Evolutionary conservation across 495 filamentous ascomycete species (phyloP).

Genomic region (Xylaria telfairii): DNA sequence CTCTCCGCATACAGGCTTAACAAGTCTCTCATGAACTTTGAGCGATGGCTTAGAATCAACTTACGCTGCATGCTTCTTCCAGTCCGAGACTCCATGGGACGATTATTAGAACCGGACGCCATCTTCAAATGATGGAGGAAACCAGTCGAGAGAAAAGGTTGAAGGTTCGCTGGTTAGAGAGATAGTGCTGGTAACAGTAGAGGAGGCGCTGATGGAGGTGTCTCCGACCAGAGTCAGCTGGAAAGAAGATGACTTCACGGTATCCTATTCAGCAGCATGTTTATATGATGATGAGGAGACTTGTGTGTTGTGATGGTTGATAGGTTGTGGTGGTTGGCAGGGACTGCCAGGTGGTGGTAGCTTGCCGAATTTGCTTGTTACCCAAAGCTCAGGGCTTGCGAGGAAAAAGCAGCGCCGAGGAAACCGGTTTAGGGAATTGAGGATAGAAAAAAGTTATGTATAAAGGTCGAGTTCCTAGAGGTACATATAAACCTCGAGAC

Average conservation of each 20-base stretch:
- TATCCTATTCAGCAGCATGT: conserved; percentile 44
- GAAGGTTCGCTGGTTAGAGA: conserved; percentile 24
- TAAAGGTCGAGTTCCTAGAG: conserved; percentile 8
- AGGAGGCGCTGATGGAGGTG: conserved; percentile 21
- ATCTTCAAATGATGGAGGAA: conserved; percentile 31
- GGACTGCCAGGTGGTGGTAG: conserved; percentile 16
- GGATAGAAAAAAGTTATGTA: conserved; percentile 11
- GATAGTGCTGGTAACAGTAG: conserved; percentile 25
- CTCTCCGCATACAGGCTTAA: conserved; percentile 32
- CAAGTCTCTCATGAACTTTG: conserved; percentile 32
- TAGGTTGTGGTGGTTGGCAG: neutral
- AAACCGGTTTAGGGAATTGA: conserved; percentile 16
- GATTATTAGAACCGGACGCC: conserved; percentile 53
- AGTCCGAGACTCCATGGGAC: conserved; percentile 77
- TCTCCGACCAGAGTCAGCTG: conserved; percentile 43
- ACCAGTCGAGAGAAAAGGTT: conserved; percentile 29
- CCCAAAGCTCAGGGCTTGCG: conserved; percentile 5
- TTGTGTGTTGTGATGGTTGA: conserved; percentile 17
- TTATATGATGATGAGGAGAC: conserved; percentile 24
- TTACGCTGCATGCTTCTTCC: conserved; percentile 81
- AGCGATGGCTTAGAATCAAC: conserved; percentile 44
- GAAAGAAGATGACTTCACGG: conserved; percentile 41
- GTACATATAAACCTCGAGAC: conserved; percentile 20
- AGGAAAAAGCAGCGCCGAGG: conserved; percentile 6
- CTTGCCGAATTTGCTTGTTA: conserved; percentile 13